Base-by-base conservation (phyloP, 805 yeast genomes). In the Kregervanrija delftensis region DNA sequence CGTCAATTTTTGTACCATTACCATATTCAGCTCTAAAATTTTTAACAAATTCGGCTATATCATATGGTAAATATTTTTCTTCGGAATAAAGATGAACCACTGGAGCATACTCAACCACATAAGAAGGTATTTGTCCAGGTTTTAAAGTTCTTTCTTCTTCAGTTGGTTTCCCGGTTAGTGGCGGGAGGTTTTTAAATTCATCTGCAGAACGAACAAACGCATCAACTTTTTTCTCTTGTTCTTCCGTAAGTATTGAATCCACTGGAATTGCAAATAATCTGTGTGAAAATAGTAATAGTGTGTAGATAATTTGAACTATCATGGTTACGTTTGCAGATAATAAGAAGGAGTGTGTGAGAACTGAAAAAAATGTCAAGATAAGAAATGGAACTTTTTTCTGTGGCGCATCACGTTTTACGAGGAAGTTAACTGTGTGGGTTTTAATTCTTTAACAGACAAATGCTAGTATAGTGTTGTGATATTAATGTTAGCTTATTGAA, bases 11-110 rank as follows among this genome's bases (percentile, higher is more conserved):
- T 0, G 79, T 61, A 2, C 83, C 84, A 54, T 77, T 72, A 8
- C 53, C 59, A 52, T 72, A 74, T 15, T 72, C 72, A 15, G 83
- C 72, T 50, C 74, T 75, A 64, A 87, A 85, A 58, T 86, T 76
- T 6, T 66, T 65, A 6, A 86, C 89, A 59, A 65, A 91, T 15
- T 83, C 76, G 30, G 69, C 73, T 35, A 89, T 73, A 56, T 88
- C 95, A 54, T 87, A 87, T 0, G 99, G 96, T 52, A 84, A 68
- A 58, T 90, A 91, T 43, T 70, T 64, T 56, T 91, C 99, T 58
- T 91, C 99, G 1, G 95, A 81, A 66, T 91, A 90, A 10, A 91
- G 68, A 58, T 87, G 86, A 2, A 91, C 90, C 43, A 81, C 65
- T 0, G 99, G 98, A 4, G 85, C 77, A 57, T 73, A 72, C 37